Percentiles rank a stretch among this genome's conserved stretches.
These are phyloP conservation scores for Anthostomella pinea DNA, from an alignment of 2,329 filamentous ascomycete species.

Conservation along the genomic window DNA sequence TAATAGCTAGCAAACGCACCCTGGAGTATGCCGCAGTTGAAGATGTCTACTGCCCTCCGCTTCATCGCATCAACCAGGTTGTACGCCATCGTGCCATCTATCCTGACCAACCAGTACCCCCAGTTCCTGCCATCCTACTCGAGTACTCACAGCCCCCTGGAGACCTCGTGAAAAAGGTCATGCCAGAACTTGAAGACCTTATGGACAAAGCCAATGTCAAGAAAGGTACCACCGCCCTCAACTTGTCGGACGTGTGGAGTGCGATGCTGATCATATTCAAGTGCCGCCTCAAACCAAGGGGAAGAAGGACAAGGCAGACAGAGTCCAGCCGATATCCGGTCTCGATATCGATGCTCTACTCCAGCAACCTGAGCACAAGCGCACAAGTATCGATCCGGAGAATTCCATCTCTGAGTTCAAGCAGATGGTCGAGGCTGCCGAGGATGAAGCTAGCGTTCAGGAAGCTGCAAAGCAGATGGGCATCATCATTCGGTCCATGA, in stretches of 20 bases:
- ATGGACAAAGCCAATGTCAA: slow-evolving; percentile 75
- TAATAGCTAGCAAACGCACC: slow-evolving; percentile 25
- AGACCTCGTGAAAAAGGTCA: slow-evolving; percentile 59
- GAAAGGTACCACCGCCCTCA: slow-evolving; percentile 53
- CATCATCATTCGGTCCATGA: slow-evolving; percentile 63
- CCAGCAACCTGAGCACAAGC: slow-evolving; percentile 29
- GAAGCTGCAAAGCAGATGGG: slow-evolving; percentile 74
- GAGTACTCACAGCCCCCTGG: slow-evolving; percentile 72
- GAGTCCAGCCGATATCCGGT: slow-evolving; percentile 81
- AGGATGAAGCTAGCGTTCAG: slow-evolving; percentile 59
- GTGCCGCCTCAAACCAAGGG: slow-evolving; percentile 78
- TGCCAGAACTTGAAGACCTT: slow-evolving; percentile 59
- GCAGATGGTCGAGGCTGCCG: slow-evolving; percentile 63
- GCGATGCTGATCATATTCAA: slow-evolving; percentile 33
- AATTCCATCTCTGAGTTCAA: slow-evolving; percentile 93
- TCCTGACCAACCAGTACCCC: slow-evolving; percentile 61
- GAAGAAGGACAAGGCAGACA: slow-evolving; percentile 62
- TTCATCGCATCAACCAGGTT: slow-evolving; percentile 88
- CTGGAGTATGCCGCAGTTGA: slow-evolving; percentile 74
- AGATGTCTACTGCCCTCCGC: slow-evolving; percentile 76
- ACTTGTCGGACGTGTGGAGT: slow-evolving; percentile 14
- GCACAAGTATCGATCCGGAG: slow-evolving; percentile 47
- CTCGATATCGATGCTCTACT: slow-evolving; percentile 83
- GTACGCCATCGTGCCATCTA: slow-evolving; percentile 79
- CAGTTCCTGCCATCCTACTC: slow-evolving; percentile 61